Evolutionary conservation across 441 rosid species (phyloP).

Genomic region (Raphanus hybrid): DNA sequence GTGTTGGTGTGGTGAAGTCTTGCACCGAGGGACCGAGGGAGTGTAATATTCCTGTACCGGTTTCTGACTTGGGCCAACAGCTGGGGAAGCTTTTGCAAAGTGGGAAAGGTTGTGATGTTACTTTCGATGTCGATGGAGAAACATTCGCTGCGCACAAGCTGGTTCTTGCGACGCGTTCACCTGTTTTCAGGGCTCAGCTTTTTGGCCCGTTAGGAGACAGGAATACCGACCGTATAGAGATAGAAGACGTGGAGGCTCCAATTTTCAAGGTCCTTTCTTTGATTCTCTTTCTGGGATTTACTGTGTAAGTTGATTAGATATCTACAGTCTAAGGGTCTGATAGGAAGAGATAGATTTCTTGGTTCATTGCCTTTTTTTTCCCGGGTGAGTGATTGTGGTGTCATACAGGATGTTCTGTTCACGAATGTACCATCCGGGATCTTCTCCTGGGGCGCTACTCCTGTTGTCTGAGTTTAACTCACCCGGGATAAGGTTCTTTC

Average conservation of each 20-base stretch:
- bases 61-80: slow-evolving; percentile 59
- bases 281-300: slow-evolving; percentile 19
- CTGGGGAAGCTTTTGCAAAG: slow-evolving; percentile 62
- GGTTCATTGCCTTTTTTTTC: slow-evolving; percentile 51
- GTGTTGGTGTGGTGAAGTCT: slow-evolving; percentile 80
- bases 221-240: slow-evolving; percentile 51
- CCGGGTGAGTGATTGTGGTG: slow-evolving; percentile 71
- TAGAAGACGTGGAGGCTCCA: slow-evolving; percentile 69
- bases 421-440: slow-evolving; percentile 55
- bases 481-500: slow-evolving; percentile 65
- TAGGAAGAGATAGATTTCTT: slow-evolving; percentile 55
- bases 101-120: slow-evolving; percentile 65
- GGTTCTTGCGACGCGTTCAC: slow-evolving; percentile 69
- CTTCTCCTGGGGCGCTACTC: slow-evolving; percentile 63
- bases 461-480: slow-evolving; percentile 56
- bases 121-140: slow-evolving; percentile 64
- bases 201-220: slow-evolving; percentile 68
- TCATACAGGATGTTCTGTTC: slow-evolving; percentile 64
- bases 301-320: slow-evolving; percentile 29
- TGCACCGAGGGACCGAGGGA: slow-evolving; percentile 63
- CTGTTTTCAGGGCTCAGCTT: slow-evolving; percentile 74
- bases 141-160: slow-evolving; percentile 61
- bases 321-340: slow-evolving; percentile 13
- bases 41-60: slow-evolving; percentile 57
- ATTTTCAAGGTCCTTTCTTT: slow-evolving; percentile 63